A percentile compares a stretch with the other conserved stretches of the same genome.
phyloP scores from a whole-genome alignment of 768 basidiomycete genomes.

The Naganishia friedmannii region DNA sequence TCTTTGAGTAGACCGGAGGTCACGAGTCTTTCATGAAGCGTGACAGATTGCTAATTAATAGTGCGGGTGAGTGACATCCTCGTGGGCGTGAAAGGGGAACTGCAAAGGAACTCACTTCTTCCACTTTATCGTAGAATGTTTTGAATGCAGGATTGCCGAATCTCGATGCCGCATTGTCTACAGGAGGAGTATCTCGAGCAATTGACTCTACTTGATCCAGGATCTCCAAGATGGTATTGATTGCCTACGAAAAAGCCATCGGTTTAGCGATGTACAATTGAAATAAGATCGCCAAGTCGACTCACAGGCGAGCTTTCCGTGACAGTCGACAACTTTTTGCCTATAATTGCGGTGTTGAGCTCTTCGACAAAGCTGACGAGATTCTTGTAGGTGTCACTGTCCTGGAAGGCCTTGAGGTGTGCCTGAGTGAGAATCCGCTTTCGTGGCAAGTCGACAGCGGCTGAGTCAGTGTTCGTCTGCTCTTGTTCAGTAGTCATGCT shows the following conservation, averaged over 20 bases:
- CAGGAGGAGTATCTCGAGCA: constrained; percentile 71
- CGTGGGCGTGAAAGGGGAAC: constrained; percentile 33
- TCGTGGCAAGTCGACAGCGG: constrained; percentile 52
- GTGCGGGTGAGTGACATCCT: constrained; percentile 9
- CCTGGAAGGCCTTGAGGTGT: constrained; percentile 78
- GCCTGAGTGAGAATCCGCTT: constrained; percentile 73
- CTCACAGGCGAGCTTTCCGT: constrained; percentile 64
- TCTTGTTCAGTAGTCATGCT: not conserved
- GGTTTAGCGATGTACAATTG: not conserved
- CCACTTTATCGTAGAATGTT: constrained; percentile 79
- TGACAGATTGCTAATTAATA: not conserved
- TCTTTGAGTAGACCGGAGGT: not conserved
- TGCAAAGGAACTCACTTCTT: constrained; percentile 56
- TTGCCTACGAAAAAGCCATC: constrained; percentile 57
- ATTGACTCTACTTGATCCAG: constrained; percentile 67
- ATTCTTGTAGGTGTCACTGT: constrained; percentile 65
- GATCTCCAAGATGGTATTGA: constrained; percentile 62
- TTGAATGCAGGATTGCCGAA: constrained; percentile 98
- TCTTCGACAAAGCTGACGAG: constrained; percentile 69
- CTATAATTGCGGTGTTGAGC: constrained; percentile 72
- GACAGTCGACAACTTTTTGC: constrained; percentile 69
- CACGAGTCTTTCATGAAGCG: constrained; percentile 1
- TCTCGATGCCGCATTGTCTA: constrained; percentile 81
- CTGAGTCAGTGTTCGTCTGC: not conserved
- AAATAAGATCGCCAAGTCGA: constrained; percentile 31